phyloP scores from a whole-genome alignment of 2,329 filamentous ascomycete species.

The Pyrenophora graminea region DNA sequence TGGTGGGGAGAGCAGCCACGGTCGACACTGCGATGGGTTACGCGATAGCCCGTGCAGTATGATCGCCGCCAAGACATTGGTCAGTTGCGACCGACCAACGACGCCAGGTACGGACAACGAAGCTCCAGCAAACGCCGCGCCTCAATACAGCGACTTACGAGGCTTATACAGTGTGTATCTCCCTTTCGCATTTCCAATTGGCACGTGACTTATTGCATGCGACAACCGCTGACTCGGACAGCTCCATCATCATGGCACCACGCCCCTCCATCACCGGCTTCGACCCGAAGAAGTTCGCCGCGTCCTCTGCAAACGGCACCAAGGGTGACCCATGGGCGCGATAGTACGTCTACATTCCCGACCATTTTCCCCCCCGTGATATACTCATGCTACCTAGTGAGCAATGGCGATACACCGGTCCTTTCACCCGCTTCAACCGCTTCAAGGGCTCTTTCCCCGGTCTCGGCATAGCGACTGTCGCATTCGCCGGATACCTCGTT shows the following conservation, averaged over 20 bases:
- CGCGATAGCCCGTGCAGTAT: conserved; percentile 11
- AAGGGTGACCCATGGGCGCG: conserved; percentile 67
- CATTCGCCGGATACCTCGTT: conserved; percentile 85
- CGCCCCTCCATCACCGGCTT: conserved; percentile 87
- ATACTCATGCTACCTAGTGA: conserved; percentile 64
- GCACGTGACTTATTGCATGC: background rate
- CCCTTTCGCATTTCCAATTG: conserved; percentile 5
- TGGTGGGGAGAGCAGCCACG: conserved; percentile 9
- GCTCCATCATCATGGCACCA: conserved; percentile 53
- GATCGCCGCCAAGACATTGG: conserved; percentile 20
- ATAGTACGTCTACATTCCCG: conserved; percentile 52
- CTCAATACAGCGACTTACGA: conserved; percentile 25
- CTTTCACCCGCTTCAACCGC: conserved; percentile 85
- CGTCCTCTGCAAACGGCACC: conserved; percentile 63
- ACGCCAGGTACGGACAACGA: conserved; percentile 24
- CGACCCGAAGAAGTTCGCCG: conserved; percentile 79
- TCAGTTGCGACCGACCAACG: conserved; percentile 16
- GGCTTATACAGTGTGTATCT: conserved; percentile 31
- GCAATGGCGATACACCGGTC: conserved; percentile 90
- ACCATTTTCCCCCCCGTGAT: background rate
- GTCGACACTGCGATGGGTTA: conserved; percentile 1
- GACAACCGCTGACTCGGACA: conserved; percentile 23
- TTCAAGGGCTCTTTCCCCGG: conserved; percentile 87
- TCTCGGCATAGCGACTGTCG: conserved; percentile 87
- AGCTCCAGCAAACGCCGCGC: conserved; percentile 23